phyloP scores from a whole-genome alignment of 1,139 yeast species.

The Yamadazyma diddensiae region DNA sequence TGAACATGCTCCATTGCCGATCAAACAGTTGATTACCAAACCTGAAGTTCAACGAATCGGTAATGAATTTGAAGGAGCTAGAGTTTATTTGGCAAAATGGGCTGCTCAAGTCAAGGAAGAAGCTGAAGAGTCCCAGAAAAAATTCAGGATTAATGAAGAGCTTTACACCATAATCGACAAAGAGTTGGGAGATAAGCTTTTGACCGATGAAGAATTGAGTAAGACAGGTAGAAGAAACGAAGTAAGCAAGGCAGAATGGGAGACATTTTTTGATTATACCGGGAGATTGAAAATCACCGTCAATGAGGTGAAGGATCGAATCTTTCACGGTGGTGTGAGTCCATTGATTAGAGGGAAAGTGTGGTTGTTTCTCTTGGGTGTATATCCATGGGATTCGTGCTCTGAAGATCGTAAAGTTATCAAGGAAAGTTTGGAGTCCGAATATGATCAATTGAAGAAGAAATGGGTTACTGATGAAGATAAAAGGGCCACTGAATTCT shows the following conservation, averaged over 20 bases:
- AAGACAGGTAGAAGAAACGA: constrained; percentile 64
- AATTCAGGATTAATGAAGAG: constrained; percentile 58
- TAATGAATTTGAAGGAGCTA: constrained; percentile 77
- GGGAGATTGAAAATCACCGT: constrained; percentile 75
- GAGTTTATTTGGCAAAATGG: constrained; percentile 91
- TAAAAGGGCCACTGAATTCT: constrained; percentile 62
- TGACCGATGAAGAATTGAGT: constrained; percentile 58
- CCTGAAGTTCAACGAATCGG: constrained; percentile 81
- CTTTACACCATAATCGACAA: constrained; percentile 56
- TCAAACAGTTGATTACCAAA: constrained; percentile 61
- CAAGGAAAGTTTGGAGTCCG: constrained; percentile 53
- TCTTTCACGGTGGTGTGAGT: constrained; percentile 88
- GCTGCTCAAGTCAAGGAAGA: constrained; percentile 93
- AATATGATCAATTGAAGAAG: constrained; percentile 64
- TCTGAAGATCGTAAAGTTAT: constrained; percentile 62
- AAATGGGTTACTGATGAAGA: constrained; percentile 63
- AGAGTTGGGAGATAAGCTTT: constrained; percentile 67
- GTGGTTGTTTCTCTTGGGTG: constrained; percentile 82
- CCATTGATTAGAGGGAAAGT: constrained; percentile 62
- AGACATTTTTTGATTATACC: constrained; percentile 69
- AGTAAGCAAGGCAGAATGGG: constrained; percentile 76
- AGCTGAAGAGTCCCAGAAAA: constrained; percentile 69
- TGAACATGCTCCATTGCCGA: constrained; percentile 63
- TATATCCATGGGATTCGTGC: constrained; percentile 88
- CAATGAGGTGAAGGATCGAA: constrained; percentile 71